Evolutionary conservation across 345 rosid species (phyloP).

Genomic region (Linum tenue): DNA sequence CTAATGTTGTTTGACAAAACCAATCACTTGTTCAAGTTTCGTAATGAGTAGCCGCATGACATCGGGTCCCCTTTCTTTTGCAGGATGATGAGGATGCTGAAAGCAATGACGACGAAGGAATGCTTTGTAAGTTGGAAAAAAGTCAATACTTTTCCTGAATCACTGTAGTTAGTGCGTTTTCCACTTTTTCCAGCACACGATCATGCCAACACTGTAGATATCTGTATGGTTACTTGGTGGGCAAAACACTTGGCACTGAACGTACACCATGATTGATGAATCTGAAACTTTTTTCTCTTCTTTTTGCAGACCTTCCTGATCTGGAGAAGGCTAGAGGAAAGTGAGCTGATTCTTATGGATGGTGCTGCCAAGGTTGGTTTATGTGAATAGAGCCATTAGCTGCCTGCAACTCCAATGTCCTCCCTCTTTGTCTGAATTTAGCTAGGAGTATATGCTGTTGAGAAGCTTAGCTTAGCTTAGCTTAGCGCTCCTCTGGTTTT

Average conservation of each 20-base stretch:
- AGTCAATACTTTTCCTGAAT: background rate
- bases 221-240: too few relatives aligned
- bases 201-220: too few relatives aligned
- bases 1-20: background rate
- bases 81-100: slow-evolving; percentile 62
- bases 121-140: slow-evolving; percentile 68
- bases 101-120: slow-evolving; percentile 80
- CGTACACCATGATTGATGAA: background rate
- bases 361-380: background rate
- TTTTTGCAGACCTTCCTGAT: slow-evolving; percentile 81
- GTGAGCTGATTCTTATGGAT: background rate
- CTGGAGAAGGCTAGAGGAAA: slow-evolving; percentile 81
- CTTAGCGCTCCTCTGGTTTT: too few relatives aligned
- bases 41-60: background rate
- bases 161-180: background rate
- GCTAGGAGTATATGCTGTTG: too few relatives aligned
- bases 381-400: background rate
- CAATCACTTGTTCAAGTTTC: background rate
- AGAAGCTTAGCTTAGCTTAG: too few relatives aligned
- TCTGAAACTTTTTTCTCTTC: background rate
- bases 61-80: slow-evolving; percentile 14
- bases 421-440: too few relatives aligned
- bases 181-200: background rate
- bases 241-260: too few relatives aligned
- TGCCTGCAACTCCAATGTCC: too few relatives aligned